Evolutionary conservation across 192 early-diverging fungal species (phyloP).

Genomic region (Coemansia sp.): DNA sequence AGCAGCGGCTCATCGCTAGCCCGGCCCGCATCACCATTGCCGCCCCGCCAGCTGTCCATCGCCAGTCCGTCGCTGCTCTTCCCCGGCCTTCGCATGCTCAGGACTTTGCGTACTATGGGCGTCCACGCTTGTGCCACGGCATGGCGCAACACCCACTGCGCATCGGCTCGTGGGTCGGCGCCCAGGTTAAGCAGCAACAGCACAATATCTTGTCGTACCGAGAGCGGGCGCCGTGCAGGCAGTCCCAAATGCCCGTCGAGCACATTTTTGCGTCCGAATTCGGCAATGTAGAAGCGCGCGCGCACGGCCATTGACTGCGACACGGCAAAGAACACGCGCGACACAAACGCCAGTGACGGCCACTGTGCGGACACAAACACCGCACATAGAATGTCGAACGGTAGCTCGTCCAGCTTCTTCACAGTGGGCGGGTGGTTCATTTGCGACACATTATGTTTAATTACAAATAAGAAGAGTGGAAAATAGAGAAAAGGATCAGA

Average conservation of each 20-base stretch:
- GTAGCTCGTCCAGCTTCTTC: slow-evolving; percentile 31
- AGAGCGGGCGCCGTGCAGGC: slow-evolving; percentile 27
- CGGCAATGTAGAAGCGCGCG: slow-evolving; percentile 39
- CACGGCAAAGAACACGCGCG: slow-evolving; percentile 30
- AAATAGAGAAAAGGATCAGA: slow-evolving; percentile 5
- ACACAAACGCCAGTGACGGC: slow-evolving; percentile 43
- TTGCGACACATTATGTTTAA: not conserved
- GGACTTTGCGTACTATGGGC: slow-evolving; percentile 26
- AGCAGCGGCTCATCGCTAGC: slow-evolving; percentile 2
- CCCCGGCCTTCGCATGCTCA: slow-evolving; percentile 11
- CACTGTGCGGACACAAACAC: slow-evolving; percentile 53
- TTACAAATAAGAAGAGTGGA: slow-evolving; percentile 3
- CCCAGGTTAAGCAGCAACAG: slow-evolving; percentile 49
- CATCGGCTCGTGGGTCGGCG: slow-evolving; percentile 46
- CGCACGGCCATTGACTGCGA: slow-evolving; percentile 39
- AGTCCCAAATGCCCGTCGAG: slow-evolving; percentile 42
- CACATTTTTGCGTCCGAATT: slow-evolving; percentile 41
- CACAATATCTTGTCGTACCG: slow-evolving; percentile 33
- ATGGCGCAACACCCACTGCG: slow-evolving; percentile 53
- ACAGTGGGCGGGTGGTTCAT: not conserved
- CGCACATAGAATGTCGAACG: slow-evolving; percentile 46
- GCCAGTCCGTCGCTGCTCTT: not conserved
- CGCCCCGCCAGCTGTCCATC: slow-evolving; percentile 39
- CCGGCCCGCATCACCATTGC: not conserved
- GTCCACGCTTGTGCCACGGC: slow-evolving; percentile 40